Base-by-base conservation (phyloP, 495 filamentous ascomycete genomes). In the Neohortaea acidophila region DNA sequence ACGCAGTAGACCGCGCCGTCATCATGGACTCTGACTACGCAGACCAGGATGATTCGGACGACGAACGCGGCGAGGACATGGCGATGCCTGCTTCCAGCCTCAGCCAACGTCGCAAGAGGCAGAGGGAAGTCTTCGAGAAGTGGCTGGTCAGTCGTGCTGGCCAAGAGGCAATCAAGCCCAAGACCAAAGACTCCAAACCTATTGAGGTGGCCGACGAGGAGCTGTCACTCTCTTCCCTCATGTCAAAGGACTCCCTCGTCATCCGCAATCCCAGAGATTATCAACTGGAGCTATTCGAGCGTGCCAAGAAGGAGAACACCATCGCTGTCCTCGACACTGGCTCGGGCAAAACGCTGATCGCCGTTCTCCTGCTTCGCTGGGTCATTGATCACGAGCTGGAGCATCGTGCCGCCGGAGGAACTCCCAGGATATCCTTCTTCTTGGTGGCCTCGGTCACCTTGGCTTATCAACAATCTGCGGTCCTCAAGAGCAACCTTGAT, bases 261-360 rank as follows among this genome's bases (percentile, higher is more conserved):
- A 81, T 81, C 40, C 65, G 72, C 11, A 75, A 72, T 42, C 82
- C 91, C 11, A 67, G 89, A 22, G 84, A 92, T 48, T 97, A 96
- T 52, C 89, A 97, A 56, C 63, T 80, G 21, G 87, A 96, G 56
- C 68, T 97, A 0, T 96, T 91, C 51, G 83, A 96, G 58, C 70
- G 71, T 46, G 87, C 89, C 14, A 94, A 91, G 54, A 45, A 68
- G 14, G 68, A 80, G 49, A 97, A 97, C 49, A 86, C 75, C 11
- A 92, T 97, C 51, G 89, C 86, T 2, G 91, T 97, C 10, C 68
- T 96, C n/a, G 85, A 93, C 54, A 94, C 89, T 24, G 86, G 89
- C 25, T 85, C 91, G n/a, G 89, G 89, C 12, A 97, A 97, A 55
- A 97, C 89, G 0, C 64, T 94, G 18, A 94, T 97, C 49, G 89